Conservation (phyloP, 495 filamentous ascomycete genomes). For the Hyphodiscus hymeniophilus region DNA sequence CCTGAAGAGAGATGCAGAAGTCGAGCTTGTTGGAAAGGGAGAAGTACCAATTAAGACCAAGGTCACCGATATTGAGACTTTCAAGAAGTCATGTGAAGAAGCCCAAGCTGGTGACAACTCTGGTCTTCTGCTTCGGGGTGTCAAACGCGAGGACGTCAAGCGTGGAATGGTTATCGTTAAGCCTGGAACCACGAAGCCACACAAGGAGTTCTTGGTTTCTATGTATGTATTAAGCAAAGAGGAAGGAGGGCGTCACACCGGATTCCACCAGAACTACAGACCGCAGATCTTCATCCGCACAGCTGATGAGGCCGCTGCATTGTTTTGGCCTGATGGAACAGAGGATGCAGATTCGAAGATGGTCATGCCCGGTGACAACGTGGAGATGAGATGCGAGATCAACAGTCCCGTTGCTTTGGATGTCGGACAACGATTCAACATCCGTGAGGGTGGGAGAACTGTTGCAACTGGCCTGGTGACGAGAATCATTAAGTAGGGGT, state of each 20-base stretch:
- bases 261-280: conserved; percentile 87
- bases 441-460: conserved; percentile 90
- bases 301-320: conserved; percentile 76
- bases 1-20: conserved; percentile 84
- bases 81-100: conserved; percentile 97
- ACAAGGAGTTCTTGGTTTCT: conserved; percentile 85
- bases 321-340: conserved; percentile 74
- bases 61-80: conserved; percentile 98
- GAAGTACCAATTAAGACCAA: conserved; percentile 82
- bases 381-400: conserved; percentile 84
- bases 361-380: conserved; percentile 97
- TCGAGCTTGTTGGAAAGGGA: conserved; percentile 86
- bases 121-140: conserved; percentile 89
- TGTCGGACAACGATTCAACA: conserved; percentile 85
- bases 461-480: conserved; percentile 91
- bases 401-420: conserved; percentile 79
- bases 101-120: conserved; percentile 94
- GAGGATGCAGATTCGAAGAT: conserved; percentile 57
- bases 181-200: conserved; percentile 69
- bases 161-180: conserved; percentile 88
- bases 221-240: conserved; percentile 97
- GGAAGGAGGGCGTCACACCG: conserved; percentile 92
- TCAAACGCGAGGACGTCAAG: conserved; percentile 85
- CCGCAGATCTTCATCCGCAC: conserved; percentile 94
- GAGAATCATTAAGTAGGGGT: conserved; percentile 59